Percentiles rank a stretch among this genome's conserved stretches.
Conservation (phyloP, 768 basidiomycete species). For the Fibroporia radiculosa region DNA sequence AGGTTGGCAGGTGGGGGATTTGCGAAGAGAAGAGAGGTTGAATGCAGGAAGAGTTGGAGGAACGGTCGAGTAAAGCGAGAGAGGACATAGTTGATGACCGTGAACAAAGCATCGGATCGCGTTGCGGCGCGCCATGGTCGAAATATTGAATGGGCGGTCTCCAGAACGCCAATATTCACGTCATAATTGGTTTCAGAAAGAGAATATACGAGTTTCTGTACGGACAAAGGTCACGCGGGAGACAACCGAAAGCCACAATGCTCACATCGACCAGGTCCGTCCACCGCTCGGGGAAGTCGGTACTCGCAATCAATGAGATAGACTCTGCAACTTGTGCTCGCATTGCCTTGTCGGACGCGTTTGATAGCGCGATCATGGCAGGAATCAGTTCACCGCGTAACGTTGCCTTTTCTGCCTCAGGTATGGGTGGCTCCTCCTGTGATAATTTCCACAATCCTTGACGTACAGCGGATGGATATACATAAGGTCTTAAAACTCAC, state of each 20-base stretch:
- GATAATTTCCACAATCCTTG: neutral
- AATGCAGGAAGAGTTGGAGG: constrained; percentile 72
- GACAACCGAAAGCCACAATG: constrained; percentile 11
- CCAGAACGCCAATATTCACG: constrained; percentile 82
- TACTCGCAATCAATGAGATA: constrained; percentile 82
- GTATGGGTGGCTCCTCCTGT: constrained; percentile 67
- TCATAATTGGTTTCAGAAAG: constrained; percentile 77
- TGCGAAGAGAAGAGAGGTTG: constrained; percentile 44
- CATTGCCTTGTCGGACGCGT: constrained; percentile 60
- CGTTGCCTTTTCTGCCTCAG: constrained; percentile 61
- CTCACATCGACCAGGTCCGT: constrained; percentile 83
- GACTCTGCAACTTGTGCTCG: constrained; percentile 89
- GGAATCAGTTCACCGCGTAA: constrained; percentile 78
- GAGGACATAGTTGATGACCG: constrained; percentile 88
- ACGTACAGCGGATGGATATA: neutral
- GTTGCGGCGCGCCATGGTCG: constrained; percentile 87
- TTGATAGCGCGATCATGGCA: constrained; percentile 83
- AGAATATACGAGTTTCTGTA: constrained; percentile 81
- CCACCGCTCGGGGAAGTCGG: constrained; percentile 91
- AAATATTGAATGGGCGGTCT: constrained; percentile 96
- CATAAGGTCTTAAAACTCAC: constrained; percentile 27
- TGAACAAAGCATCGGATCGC: constrained; percentile 78
- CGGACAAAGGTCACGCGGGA: neutral
- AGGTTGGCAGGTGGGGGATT: constrained; percentile 26
- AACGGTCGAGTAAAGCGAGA: constrained; percentile 78